Base-by-base conservation (phyloP, 805 yeast genomes). In the Suhomyces prunicola region DNA sequence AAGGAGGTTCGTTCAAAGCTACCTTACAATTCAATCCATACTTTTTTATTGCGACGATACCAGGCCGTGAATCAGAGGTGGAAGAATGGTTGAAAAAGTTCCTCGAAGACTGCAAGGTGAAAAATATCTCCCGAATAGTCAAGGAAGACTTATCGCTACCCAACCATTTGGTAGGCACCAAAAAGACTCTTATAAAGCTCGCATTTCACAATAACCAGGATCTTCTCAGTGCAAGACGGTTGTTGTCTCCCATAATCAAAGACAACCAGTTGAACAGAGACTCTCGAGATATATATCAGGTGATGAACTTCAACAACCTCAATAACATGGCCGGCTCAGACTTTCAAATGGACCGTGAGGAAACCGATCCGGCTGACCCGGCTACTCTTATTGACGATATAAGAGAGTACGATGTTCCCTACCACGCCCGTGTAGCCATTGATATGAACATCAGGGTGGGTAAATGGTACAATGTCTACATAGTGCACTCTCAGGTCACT, bases 351-450 rank as follows among this genome's bases (percentile, higher is more conserved):
- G 57, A 55, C 52, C 27, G 46, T 44, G 15, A 50, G 15, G 57
- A 46, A 15, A 51, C 52, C 26, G 64, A 59, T 7, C 27, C 54
- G 10, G 62, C 64, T 7, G 88, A 85, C 55, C 87, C 92, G 3
- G 75, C 85, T 2, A 83, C 83, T 35, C 77, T 77, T 47, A 81
- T 94, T 13, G 85, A 84, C 51, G 98, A 93, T 61, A 81, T 94
- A 31, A 78, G 93, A 59, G 99, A 94, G 67, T 91, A 89, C 60
- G 99, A 94, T 66, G 98, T 94, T 4, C 99, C 99, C 0, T 94
- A 89, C 63, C 97, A 92, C 65, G 97, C 92, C 2, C 81, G 99
- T 55, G 97, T 94, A 0, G 85, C 97, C n/a, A 94, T 96, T 24
- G 99, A 96, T 68, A 80, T 81, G 53, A 79, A 89, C 61, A 74